phyloP scores from a whole-genome alignment of 2,329 filamentous ascomycete genomes.

The Colletotrichum sp. region DNA sequence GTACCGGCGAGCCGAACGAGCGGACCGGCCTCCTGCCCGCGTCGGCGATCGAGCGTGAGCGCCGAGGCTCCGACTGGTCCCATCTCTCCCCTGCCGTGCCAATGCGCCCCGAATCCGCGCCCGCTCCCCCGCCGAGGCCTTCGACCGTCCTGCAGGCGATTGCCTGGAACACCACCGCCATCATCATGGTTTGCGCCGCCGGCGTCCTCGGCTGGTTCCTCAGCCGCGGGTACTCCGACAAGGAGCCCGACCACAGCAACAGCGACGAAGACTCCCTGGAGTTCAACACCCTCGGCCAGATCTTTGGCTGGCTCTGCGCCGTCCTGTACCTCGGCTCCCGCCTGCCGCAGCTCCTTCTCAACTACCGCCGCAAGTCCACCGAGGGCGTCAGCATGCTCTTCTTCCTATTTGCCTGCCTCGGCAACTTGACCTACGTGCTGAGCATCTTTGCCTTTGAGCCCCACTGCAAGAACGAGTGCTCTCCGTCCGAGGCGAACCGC shows the following conservation, averaged over 20 bases:
- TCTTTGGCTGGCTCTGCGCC: constrained; percentile 94
- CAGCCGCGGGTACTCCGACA: constrained; percentile 52
- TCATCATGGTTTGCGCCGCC: constrained; percentile 82
- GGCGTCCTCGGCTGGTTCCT: constrained; percentile 89
- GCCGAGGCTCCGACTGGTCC: constrained; percentile 61
- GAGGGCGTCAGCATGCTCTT: constrained; percentile 94
- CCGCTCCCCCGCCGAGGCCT: constrained; percentile 47
- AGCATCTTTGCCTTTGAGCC: constrained; percentile 92
- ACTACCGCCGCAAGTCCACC: constrained; percentile 90
- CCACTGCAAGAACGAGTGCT: constrained; percentile 65
- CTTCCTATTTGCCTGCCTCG: constrained; percentile 95
- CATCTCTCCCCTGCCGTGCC: constrained; percentile 84
- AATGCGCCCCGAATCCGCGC: constrained; percentile 58
- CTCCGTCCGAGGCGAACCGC: constrained; percentile 64
- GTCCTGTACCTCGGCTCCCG: constrained; percentile 87
- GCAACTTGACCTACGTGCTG: constrained; percentile 91
- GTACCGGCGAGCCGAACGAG: constrained; percentile 51
- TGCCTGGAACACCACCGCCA: constrained; percentile 75
- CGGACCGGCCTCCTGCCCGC: constrained; percentile 52
- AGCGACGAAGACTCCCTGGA: constrained; percentile 55
- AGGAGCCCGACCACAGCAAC: constrained; percentile 44
- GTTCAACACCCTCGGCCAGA: constrained; percentile 81
- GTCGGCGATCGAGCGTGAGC: constrained; percentile 38
- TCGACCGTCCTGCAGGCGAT: constrained; percentile 62
- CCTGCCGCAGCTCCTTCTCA: constrained; percentile 88